Evolutionary conservation across 2,329 filamentous ascomycete genomes (phyloP).

Genomic region (Juglanconis juglandina): DNA sequence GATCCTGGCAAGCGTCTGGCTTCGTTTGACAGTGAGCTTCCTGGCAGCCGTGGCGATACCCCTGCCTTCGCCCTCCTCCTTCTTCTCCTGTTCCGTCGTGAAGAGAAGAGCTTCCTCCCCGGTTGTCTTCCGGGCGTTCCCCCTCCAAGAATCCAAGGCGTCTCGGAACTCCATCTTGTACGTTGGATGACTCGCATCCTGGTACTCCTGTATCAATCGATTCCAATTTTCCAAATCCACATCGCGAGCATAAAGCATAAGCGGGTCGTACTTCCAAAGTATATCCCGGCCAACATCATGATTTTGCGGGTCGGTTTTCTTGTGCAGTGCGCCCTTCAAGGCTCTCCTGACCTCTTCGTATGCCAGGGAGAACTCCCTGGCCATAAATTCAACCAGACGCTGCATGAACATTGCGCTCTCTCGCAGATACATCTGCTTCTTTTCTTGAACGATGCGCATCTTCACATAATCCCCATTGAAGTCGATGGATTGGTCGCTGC

Average conservation of each 20-base stretch:
- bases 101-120: conserved; percentile 89
- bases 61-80: conserved; percentile 50
- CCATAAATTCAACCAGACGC: conserved; percentile 78
- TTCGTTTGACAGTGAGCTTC: conserved; percentile 90
- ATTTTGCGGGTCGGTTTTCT: conserved; percentile 67
- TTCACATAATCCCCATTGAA: conserved; percentile 75
- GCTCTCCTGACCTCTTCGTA: conserved; percentile 66
- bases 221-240: conserved; percentile 81
- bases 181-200: conserved; percentile 68
- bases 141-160: conserved; percentile 75
- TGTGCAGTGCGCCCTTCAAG: conserved; percentile 57
- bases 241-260: conserved; percentile 85
- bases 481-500: conserved; percentile 43
- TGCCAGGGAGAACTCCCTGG: conserved; percentile 72
- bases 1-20: conserved; percentile 78
- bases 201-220: conserved; percentile 73
- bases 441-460: conserved; percentile 92
- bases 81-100: conserved; percentile 79
- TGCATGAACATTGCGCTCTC: conserved; percentile 76
- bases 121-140: conserved; percentile 68
- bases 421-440: conserved; percentile 81
- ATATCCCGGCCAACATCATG: conserved; percentile 69
- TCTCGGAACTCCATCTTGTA: conserved; percentile 82
- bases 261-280: conserved; percentile 82
- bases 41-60: conserved; percentile 70